Evolutionary conservation across 2,329 filamentous ascomycete genomes (phyloP), one percentile per base, ranked within the genome.

Genomic region (Penicillium sp.): DNA sequence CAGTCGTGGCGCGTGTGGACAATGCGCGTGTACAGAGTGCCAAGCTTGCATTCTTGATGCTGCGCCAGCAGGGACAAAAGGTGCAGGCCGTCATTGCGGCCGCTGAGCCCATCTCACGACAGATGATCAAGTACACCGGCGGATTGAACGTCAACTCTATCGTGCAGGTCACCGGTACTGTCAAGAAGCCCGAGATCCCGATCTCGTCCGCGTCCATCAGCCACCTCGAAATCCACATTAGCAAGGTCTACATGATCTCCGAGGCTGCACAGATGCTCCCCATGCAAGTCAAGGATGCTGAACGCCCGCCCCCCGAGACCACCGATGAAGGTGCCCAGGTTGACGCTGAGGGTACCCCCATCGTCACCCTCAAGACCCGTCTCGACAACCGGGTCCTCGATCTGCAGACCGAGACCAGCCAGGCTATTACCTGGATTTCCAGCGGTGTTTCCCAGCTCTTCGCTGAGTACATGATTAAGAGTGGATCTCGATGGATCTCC

Each of bases 61-160:
- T 97, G 65, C 84, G 90, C 61, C 83, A 91, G 74, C 86, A 89
- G 73, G 83, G 86, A 68, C 87, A 88, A 80, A 88, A 87, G 26
- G 87, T 97, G 37, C 92, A 97, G 78, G 91, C 88, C 49, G 88
- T 97, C 46, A 84, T 84, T 67, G 76, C 80, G 70, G 84, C 91
- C 67, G 85, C 81, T 35, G 77, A 71, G 59, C 82, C 77, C 47
- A 83, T 91, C 36, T 89, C 85, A 59, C 88, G 87, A 72, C 91
- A 90, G 75, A 97, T 97, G 93, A 90, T 97, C 71, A 97, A 97
- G 78, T 97, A 89, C 85, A 86, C 88, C 47, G 85, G 84, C 45
- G 82, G 79, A 41, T 77, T 96, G 63, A 88, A 85, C 69, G 81
- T 88, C 43, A 93, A 97, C 80, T 91, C 88, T 65, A 91, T 89